Evolutionary conservation across 805 yeast species (phyloP), one percentile per base, ranked within the genome.

Genomic region (Monosporozyma siamensis): DNA sequence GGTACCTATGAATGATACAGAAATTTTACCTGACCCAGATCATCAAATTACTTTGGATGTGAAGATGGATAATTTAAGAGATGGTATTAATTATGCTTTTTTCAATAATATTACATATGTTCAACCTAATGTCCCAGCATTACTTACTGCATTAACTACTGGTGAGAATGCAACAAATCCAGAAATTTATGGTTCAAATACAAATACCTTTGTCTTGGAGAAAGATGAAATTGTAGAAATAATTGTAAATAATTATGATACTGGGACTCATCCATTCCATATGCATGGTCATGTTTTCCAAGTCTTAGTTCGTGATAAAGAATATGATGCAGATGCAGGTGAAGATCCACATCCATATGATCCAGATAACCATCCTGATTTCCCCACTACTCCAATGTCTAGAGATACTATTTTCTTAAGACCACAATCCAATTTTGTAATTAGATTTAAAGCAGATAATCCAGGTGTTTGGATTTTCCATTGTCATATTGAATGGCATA

Each of bases 401-500:
- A 80, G 98, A 69, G 98, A 92, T 62, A 77, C 83, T 8, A 67
- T 82, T 9, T 81, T 78, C 54, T 85, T 84, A 38, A 75, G 78
- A 59, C 88, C 95, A 22, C 84, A 84, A 59, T 88, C 96, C 2
- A 80, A 85, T 68, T 74, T 88, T 56, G 89, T 86, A 25, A 58
- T 90, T 48, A 77, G 97, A 61, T 90, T 88, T 72, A 77, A 75
- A 58, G 95, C 97, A 42, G 80, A 83, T 61, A 92, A 92, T 64
- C 98, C 97, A 25, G 98, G 98, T 70, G 89, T 89, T 35, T 90
- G 97, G 98, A 77, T 80, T 64, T 92, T 92, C 94, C 98, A 90
- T 69, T 90, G 98, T 67, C 98, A 90, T 64, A 83, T 92, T 57
- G 97, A 92, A 64, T 90, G 98, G 98, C 98, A 92, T 69, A 75